Evolutionary conservation across 257 asterid species (phyloP).

Genomic region (Craterostigma plantagineum): DNA sequence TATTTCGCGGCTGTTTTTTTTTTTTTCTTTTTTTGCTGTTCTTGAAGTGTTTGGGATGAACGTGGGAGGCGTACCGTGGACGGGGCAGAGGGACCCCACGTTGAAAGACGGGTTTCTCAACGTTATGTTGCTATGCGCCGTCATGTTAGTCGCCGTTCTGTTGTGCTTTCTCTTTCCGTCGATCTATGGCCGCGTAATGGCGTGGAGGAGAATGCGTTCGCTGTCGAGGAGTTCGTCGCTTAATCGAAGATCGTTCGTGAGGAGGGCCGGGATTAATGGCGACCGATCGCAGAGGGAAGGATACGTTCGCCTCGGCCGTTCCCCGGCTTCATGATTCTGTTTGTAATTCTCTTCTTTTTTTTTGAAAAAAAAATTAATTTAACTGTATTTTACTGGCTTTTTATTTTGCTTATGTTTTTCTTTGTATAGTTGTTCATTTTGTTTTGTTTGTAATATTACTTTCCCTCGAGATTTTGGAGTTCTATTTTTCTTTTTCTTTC

Average conservation of each 20-base stretch:
- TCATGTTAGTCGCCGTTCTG: constrained; percentile 37
- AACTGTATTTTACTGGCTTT: too few species aligned
- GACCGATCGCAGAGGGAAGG: constrained; percentile 20
- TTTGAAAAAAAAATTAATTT: too few species aligned
- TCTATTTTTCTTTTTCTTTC: too few species aligned
- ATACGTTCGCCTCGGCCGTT: constrained; percentile 20
- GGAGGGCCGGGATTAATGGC: constrained; percentile 13
- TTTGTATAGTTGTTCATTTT: too few species aligned
- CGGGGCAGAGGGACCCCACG: constrained; percentile 46
- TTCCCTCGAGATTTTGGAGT: too few species aligned
- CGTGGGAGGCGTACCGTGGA: constrained; percentile 98
- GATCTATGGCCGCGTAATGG: constrained; percentile 30
- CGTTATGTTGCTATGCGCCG: constrained; percentile 45
- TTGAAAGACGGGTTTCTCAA: constrained; percentile 68
- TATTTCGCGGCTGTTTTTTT: too few species aligned
- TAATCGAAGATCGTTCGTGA: constrained; percentile 40
- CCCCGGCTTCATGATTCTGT: too few species aligned
- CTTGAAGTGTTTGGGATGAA: constrained; percentile 84
- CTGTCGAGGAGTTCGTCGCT: constrained; percentile 41
- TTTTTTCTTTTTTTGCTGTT: too few species aligned
- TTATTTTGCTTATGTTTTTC: too few species aligned
- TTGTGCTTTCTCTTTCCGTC: constrained; percentile 75
- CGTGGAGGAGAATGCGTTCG: constrained; percentile 40
- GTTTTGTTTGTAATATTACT: too few species aligned
- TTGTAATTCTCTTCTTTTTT: too few species aligned